Evolutionary conservation across 108 stramenopile genomes (phyloP).

Genomic region (Nitzschia inconspicua): DNA sequence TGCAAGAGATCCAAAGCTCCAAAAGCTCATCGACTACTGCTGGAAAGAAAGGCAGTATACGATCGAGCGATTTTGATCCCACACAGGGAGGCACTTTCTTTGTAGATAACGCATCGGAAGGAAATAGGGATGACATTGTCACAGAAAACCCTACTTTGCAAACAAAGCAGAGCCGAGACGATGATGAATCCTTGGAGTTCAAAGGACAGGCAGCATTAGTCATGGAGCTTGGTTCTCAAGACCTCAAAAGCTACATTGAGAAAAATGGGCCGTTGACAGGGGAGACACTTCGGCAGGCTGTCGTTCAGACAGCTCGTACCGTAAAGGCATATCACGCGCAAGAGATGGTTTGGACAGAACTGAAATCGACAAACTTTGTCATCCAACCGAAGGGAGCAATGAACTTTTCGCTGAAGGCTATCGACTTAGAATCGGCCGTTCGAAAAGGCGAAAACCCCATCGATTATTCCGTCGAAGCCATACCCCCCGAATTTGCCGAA

Average conservation of each 20-base stretch:
- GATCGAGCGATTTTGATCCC: too few relatives aligned
- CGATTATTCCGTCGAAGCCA: constrained; percentile 53
- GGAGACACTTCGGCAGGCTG: not conserved
- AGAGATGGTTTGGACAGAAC: constrained; percentile 78
- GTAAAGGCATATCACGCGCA: constrained; percentile 63
- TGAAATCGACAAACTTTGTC: constrained; percentile 83
- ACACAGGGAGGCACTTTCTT: too few relatives aligned
- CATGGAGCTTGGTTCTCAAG: constrained; percentile 5
- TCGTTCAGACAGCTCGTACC: not conserved
- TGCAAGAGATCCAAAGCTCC: too few relatives aligned
- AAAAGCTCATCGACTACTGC: too few relatives aligned
- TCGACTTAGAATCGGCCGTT: constrained; percentile 35
- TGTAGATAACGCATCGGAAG: too few relatives aligned
- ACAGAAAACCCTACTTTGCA: too few relatives aligned
- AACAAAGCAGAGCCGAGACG: too few relatives aligned
- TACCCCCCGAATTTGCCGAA: constrained; percentile 30
- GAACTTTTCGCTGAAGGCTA: constrained; percentile 11
- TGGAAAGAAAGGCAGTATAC: too few relatives aligned
- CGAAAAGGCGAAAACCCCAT: constrained; percentile 35
- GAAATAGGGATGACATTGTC: too few relatives aligned
- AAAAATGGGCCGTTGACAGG: constrained; percentile 2
- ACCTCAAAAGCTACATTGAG: constrained; percentile 3
- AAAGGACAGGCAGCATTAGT: not conserved
- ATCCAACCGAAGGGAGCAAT: not conserved
- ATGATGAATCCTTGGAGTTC: too few relatives aligned